Evolutionary conservation across 352 stramenopile species (phyloP).

Genomic region (Aphanomyces invadans): DNA sequence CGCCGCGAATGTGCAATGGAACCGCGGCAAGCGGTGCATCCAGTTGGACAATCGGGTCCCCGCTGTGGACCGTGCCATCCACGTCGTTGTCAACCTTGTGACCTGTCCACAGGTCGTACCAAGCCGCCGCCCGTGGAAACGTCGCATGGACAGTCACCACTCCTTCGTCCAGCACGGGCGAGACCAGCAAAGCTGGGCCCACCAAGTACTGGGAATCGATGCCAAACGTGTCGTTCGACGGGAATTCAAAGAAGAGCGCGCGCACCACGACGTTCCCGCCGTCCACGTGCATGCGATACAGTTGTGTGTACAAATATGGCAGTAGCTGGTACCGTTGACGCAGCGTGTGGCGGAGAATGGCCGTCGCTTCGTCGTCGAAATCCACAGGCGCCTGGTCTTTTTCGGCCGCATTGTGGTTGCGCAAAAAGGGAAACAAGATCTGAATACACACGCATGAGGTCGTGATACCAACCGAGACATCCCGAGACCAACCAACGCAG

Average conservation of each 20-base stretch:
- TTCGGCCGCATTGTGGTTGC: constrained; percentile 72
- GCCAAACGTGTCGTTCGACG: constrained; percentile 33
- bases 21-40: constrained; percentile 41
- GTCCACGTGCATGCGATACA: constrained; percentile 41
- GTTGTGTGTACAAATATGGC: constrained; percentile 73
- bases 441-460: background rate
- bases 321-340: constrained; percentile 63
- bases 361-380: constrained; percentile 43
- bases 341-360: constrained; percentile 54
- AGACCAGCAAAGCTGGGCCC: constrained; percentile 38
- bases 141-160: constrained; percentile 39
- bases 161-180: constrained; percentile 45
- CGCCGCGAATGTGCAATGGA: constrained; percentile 59
- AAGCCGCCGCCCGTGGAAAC: constrained; percentile 33
- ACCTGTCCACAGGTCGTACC: constrained; percentile 57
- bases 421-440: constrained; percentile 62
- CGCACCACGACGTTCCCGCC: constrained; percentile 42
- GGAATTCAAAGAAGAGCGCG: constrained; percentile 60
- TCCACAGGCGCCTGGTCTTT: constrained; percentile 54
- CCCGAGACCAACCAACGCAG: too few species aligned
- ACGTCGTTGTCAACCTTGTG: too few species aligned
- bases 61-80: too few species aligned
- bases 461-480: too few species aligned
- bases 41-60: too few species aligned
- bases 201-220: constrained; percentile 52